Base-by-base conservation (phyloP, 805 yeast species). In the Teunomyces panamensis region DNA sequence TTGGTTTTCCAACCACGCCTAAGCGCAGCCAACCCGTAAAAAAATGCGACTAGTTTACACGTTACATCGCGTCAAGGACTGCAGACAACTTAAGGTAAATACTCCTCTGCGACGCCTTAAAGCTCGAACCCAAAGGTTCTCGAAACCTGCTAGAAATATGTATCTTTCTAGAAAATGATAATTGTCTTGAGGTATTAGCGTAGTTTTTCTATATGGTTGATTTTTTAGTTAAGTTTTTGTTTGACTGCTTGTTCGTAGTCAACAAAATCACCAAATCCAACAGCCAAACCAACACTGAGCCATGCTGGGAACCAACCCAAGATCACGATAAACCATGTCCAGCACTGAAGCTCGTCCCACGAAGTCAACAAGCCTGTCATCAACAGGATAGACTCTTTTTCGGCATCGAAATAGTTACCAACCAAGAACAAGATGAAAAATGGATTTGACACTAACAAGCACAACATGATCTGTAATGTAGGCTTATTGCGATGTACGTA, bases 301-400 rank as follows among this genome's bases (percentile, higher is more conserved):
- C 98, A 92, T 4, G 83, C 76, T 3, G 97, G 96, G 33, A 84
- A 63, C 96, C 96, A 90, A 0, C 89, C 87, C 36, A 84, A 68
- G 35, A 82, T 72, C 1, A 90, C 61, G 20, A 87, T 78, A 48
- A 80, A 76, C 91, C 96, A 89, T 0, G 96, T 87, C 92, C 96
- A 89, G 49, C 87, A 84, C 47, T 85, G 86, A 48, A 87, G 67
- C 33, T 83, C 79, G 24, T 71, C 59, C 85, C 91, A 88, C 3
- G 89, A 81, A 26, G 78, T 71, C 9, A 84, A 62, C 11, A 90
- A 68, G 0, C 82, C 81, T 16, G 65, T 59, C 45, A 84, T 71
- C 4, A 84, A 57, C 8, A 69, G 64, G 4, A 71, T 63, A 0
- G 73, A 69, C 1, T 67, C 70, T 7, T 48, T 50, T 13, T 73